Evolutionary conservation across 495 filamentous ascomycete genomes (phyloP).

Genomic region (Hypoxylon fuscum): DNA sequence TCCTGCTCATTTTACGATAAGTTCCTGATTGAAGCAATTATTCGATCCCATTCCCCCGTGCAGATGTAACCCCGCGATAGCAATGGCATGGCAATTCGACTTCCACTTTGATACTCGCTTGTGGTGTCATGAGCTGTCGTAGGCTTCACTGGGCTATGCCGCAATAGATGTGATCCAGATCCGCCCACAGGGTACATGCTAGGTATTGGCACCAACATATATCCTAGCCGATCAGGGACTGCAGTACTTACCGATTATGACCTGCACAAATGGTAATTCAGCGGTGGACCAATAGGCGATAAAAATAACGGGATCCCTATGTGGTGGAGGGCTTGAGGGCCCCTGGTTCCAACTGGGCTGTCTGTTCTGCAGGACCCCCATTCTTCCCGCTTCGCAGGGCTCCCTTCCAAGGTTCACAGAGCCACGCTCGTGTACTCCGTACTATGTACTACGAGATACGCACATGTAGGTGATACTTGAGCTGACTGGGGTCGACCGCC

Average conservation of each 20-base stretch:
- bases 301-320: conserved; percentile 36
- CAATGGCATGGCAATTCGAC: conserved; percentile 30
- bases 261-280: conserved; percentile 38
- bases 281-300: conserved; percentile 37
- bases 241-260: conserved; percentile 17
- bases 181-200: conserved; percentile 33
- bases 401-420: conserved; percentile 21
- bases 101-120: conserved; percentile 23
- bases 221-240: conserved; percentile 34
- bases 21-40: conserved; percentile 17
- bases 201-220: conserved; percentile 28
- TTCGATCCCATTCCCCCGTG: conserved; percentile 28
- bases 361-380: conserved; percentile 40
- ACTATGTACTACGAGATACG: conserved; percentile 8
- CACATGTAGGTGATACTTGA: conserved; percentile 17
- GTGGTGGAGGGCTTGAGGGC: not conserved
- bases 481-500: conserved; percentile 29
- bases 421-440: conserved; percentile 34
- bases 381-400: conserved; percentile 37
- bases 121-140: conserved; percentile 30
- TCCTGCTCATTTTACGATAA: conserved; percentile 9
- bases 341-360: conserved; percentile 29
- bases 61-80: conserved; percentile 31
- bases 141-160: conserved; percentile 12
- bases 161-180: conserved; percentile 26